Conservation (phyloP, 2,329 filamentous ascomycete species). For the Cladorrhinum sp. region DNA sequence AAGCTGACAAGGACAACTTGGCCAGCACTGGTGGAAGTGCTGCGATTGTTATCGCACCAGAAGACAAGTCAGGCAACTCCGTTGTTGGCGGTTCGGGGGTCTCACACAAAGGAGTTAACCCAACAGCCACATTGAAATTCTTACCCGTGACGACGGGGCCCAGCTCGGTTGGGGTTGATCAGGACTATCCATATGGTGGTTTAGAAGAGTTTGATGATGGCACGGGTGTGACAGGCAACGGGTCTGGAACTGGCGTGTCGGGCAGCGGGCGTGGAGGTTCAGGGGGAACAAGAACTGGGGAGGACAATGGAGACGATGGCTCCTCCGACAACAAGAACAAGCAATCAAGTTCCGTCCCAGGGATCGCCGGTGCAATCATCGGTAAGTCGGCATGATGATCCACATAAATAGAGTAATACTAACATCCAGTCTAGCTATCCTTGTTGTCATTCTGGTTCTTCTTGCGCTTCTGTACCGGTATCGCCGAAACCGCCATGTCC, state of each 20-base stretch:
- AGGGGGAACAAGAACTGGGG: not conserved
- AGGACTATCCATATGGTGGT: not conserved
- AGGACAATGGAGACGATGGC: not conserved
- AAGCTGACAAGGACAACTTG: not conserved
- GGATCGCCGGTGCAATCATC: conserved; percentile 21
- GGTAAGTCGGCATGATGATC: conserved; percentile 14
- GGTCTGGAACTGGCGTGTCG: not conserved
- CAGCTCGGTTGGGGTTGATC: not conserved
- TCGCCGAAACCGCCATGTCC: conserved; percentile 24
- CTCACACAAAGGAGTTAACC: not conserved
- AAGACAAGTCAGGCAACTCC: not conserved
- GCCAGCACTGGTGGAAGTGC: not conserved
- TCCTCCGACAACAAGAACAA: not conserved
- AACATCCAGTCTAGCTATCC: conserved; percentile 18
- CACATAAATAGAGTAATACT: not conserved
- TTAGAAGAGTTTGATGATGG: not conserved
- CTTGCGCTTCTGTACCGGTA: conserved; percentile 25
- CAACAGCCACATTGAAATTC: not conserved
- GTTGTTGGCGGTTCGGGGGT: conserved; percentile 2
- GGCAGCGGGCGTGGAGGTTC: not conserved
- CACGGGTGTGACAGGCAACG: not conserved
- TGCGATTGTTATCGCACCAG: not conserved
- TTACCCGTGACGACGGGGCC: not conserved
- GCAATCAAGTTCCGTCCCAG: conserved; percentile 13
- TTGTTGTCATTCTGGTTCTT: conserved; percentile 21